phyloP scores from a whole-genome alignment of 208 protist species.

The Trypanosoma brucei region DNA sequence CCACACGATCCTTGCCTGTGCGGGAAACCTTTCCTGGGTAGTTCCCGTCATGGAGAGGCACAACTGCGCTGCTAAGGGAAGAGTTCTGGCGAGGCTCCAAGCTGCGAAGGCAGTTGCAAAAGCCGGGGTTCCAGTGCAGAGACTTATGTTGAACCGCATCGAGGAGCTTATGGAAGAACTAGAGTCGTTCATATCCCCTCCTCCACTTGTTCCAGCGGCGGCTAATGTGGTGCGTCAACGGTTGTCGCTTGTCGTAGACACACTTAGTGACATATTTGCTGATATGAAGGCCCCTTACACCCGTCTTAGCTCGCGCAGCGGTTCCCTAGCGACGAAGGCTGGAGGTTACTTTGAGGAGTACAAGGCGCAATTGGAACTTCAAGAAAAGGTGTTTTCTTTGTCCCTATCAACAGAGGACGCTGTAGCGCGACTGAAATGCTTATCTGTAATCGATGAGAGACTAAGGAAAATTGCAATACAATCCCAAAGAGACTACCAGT shows the following conservation, averaged over 20 bases:
- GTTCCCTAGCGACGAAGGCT: not conserved
- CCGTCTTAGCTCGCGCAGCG: not conserved
- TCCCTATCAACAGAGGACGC: not conserved
- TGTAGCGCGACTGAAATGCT: not conserved
- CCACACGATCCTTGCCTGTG: not conserved
- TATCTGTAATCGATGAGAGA: not conserved
- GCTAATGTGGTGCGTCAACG: not conserved
- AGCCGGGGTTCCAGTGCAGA: not conserved
- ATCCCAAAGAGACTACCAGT: constrained; percentile 20
- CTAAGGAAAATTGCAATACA: not conserved
- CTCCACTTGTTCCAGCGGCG: not conserved
- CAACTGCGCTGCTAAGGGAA: not conserved
- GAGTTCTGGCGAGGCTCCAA: not conserved
- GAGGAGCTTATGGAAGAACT: not conserved
- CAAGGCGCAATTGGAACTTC: not conserved
- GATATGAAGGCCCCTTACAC: not conserved
- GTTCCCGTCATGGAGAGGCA: constrained; percentile 2
- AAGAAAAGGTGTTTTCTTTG: not conserved
- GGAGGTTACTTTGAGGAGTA: constrained; percentile 1
- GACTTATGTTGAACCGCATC: not conserved
- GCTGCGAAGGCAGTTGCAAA: not conserved
- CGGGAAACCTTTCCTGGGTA: constrained; percentile 4
- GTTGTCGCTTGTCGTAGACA: not conserved
- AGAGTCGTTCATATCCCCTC: not conserved
- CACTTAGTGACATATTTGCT: not conserved